Evolutionary conservation across 1,284 basidiomycete species (phyloP), one percentile per base, ranked within the genome.

Genomic region (Cryptococcus jaspeensis): DNA sequence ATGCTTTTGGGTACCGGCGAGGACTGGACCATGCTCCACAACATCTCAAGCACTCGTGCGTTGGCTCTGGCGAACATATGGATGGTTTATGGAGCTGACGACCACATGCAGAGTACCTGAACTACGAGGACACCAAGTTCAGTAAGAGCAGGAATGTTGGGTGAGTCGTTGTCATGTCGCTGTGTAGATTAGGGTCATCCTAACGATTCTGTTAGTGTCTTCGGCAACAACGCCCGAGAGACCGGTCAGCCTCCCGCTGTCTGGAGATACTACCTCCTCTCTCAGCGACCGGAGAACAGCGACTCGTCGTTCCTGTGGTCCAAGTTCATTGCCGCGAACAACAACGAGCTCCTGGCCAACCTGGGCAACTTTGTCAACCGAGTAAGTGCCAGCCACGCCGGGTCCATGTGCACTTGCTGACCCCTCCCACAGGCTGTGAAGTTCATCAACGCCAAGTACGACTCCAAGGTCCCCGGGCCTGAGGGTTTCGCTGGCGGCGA

Each of bases 301-400:
- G 95, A 99, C 73, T 86, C 94, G 46, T 92, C 92, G 81, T 99
- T 99, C 81, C 92, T 92, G 0, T 99, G 96, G 96, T 82, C 86
- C 39, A 93, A 95, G 67, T 97, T 95, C 69, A 93, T 99, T 69
- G 81, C 89, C 25, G 88, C 90, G 20, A 95, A 97, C 78, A 99
- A 99, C 81, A 90, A 89, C 63, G 85, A 98, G 67, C 80, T 99
- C 40, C 80, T 99, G 63, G 95, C 96, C 77, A 99, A 99, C 80
- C 88, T 99, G 63, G 95, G 95, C 55, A 99, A 99, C 81, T 99
- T 98, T 76, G 90, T 98, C 65, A 99, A 99, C 78, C 90, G 95
- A 46, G 84, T 82, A 47, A 66, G 74, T 65, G 7, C 0, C 12
- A 15, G 7, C 2, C 11, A 48, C 18, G 15, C 11, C 15, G 5